Conservation (phyloP, 2,329 filamentous ascomycete genomes). For the Aspergillus spinulosporus region DNA sequence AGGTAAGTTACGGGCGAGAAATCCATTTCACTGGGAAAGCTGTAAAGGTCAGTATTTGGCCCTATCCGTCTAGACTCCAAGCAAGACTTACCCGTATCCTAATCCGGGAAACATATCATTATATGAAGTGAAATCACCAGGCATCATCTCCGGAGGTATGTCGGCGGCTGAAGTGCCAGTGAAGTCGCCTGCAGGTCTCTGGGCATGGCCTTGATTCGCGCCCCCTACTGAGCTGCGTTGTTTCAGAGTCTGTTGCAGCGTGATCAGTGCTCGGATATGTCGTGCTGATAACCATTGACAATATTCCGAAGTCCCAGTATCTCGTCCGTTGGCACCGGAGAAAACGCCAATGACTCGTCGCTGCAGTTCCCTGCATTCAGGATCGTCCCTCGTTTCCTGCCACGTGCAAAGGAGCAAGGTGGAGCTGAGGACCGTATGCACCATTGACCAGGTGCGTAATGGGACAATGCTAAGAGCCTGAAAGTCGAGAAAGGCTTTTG, state of each 20-base stretch:
- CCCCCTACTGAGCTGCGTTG: constrained; percentile 10
- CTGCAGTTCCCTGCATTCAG: constrained; percentile 31
- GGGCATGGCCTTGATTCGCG: too few relatives aligned
- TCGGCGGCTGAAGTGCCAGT: neutral
- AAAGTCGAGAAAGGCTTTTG: constrained; percentile 35
- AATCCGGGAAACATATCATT: constrained; percentile 7
- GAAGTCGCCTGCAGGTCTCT: neutral
- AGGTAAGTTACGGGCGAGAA: constrained; percentile 30
- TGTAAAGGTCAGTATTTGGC: neutral
- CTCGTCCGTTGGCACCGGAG: constrained; percentile 24
- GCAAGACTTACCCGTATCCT: constrained; percentile 17
- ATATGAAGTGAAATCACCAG: neutral
- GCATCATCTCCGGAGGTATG: neutral
- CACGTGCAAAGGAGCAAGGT: constrained; percentile 37
- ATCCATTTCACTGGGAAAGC: constrained; percentile 14
- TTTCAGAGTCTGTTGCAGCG: constrained; percentile 21
- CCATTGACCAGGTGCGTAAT: constrained; percentile 37
- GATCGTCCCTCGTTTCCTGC: constrained; percentile 34
- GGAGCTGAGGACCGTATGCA: constrained; percentile 37
- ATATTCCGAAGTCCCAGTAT: constrained; percentile 19
- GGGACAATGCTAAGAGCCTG: constrained; percentile 34
- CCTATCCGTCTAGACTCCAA: neutral
- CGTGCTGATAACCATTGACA: constrained; percentile 32
- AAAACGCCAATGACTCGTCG: constrained; percentile 35
- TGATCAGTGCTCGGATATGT: constrained; percentile 33